Conservation (phyloP, 805 yeast species). For the Candida ficus region DNA sequence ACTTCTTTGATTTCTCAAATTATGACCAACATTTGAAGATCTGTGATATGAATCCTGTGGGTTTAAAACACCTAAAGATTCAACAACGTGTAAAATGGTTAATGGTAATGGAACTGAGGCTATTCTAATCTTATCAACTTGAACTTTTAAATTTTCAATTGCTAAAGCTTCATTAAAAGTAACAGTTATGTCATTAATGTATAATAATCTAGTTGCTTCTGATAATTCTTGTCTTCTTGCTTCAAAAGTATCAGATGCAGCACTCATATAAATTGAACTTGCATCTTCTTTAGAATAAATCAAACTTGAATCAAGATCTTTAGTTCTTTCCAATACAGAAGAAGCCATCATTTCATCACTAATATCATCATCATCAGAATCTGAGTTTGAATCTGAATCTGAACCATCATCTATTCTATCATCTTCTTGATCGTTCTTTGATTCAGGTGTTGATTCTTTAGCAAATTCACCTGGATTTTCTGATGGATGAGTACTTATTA, state of each 20-base stretch:
- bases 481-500: conserved; percentile 38
- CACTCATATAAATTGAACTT: conserved; percentile 76
- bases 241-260: conserved; percentile 49
- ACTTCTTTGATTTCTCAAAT: conserved; percentile 3
- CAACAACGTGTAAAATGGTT: conserved; percentile 21
- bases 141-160: conserved; percentile 28
- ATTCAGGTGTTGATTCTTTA: conserved; percentile 3
- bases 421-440: conserved; percentile 13
- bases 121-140: conserved; percentile 34
- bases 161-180: conserved; percentile 44
- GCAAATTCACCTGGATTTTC: conserved; percentile 21
- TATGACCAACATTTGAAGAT: conserved; percentile 11
- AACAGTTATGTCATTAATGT: conserved; percentile 31
- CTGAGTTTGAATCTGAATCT: conserved; percentile 15
- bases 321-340: conserved; percentile 20
- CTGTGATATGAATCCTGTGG: conserved; percentile 8
- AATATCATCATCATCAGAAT: conserved; percentile 18
- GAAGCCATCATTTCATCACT: conserved; percentile 27
- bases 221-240: conserved; percentile 14
- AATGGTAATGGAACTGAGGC: conserved; percentile 34
- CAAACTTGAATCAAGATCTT: conserved; percentile 45
- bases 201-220: conserved; percentile 15
- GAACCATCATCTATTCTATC: conserved; percentile 29
- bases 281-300: conserved; percentile 66
- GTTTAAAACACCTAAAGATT: conserved; percentile 19